Evolutionary conservation across 306 rosid genomes (phyloP), one percentile per base, ranked within the genome.

Genomic region (Astragalus membranaceus): DNA sequence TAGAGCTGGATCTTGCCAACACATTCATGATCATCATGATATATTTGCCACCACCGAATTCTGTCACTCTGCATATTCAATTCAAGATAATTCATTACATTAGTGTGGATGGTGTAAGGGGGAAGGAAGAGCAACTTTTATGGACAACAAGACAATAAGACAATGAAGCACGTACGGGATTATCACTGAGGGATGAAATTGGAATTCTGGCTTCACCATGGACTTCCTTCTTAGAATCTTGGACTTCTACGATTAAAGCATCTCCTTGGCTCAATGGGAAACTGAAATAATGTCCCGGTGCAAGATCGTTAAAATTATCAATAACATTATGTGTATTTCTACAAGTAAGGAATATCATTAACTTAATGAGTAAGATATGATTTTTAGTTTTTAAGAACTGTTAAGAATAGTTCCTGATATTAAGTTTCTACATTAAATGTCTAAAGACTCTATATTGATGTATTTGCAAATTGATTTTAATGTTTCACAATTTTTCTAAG

Each of bases 221-320:
- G 69, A 84, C 79, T 30, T 81, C 74, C 77, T 76, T 91, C 79
- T 91, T 86, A 7, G 67, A 64, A 63, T 88, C 97, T 78, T 91
- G 97, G 61, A 91, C 83, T 79, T 87, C 95, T 54, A 94, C 78
- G 50, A 91, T 79, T 57, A 94, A 88, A 63, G 95, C 85, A 49
- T 94, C 99, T 73, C 88, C 89, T 80, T 89, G 97, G 85, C 85
- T 86, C 83, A 88, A 91, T 8, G 99, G 97, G 75, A 87, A 94
- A 80, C 99, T 94, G 95, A 83, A 86, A 78, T 61, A 23, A 62
- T 70, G 79, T 16, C 32, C 26, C 33, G 69, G 72, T 58, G 20
- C 48, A 59, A 64, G 81, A 57, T 52, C 74, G 14, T 17, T 36
- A 33, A 59, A 33, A 58, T 48, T 13, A 63, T 63, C 52, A 17